phyloP scores from a whole-genome alignment of 768 basidiomycete genomes.

The Guyanaporus albipodus region DNA sequence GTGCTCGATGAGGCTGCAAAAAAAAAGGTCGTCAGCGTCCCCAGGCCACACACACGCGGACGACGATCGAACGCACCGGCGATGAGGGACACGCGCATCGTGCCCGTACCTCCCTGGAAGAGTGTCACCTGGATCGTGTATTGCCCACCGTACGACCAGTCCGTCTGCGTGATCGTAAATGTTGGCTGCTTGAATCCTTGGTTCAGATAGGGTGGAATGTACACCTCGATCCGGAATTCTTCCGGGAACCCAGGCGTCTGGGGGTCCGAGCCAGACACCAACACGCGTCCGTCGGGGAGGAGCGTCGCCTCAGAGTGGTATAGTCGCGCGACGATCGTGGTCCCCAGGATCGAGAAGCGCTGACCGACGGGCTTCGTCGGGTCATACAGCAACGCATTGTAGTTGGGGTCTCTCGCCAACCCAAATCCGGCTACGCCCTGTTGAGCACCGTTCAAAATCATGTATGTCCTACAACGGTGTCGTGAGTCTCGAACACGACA shows the following conservation, averaged over 20 bases:
- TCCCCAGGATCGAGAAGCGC: conserved; percentile 63
- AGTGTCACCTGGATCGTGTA: conserved; percentile 49
- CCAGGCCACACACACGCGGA: no score
- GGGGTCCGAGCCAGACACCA: conserved; percentile 76
- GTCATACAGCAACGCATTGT: conserved; percentile 65
- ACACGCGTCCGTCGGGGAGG: conserved; percentile 68
- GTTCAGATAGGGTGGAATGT: conserved; percentile 82
- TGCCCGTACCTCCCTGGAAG: conserved; percentile 37
- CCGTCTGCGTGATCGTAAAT: conserved; percentile 52
- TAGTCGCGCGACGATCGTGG: conserved; percentile 66
- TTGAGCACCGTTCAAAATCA: conserved; percentile 73
- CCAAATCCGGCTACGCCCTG: conserved; percentile 74
- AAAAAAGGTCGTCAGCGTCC: not conserved
- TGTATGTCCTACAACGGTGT: conserved; percentile 53
- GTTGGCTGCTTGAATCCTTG: conserved; percentile 58
- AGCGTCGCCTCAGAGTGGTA: conserved; percentile 79
- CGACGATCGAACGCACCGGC: conserved; percentile 42
- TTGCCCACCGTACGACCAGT: conserved; percentile 58
- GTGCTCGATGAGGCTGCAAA: conserved; percentile 63
- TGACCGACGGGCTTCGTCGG: conserved; percentile 54
- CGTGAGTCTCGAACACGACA: not conserved
- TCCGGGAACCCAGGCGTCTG: conserved; percentile 58
- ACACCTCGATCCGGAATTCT: conserved; percentile 76
- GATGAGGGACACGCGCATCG: conserved; percentile 59
- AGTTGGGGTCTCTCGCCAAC: conserved; percentile 58